These are phyloP conservation scores for Hypsizygus marmoreus DNA, from an alignment of 768 basidiomycete species.

Conservation along the genomic window DNA sequence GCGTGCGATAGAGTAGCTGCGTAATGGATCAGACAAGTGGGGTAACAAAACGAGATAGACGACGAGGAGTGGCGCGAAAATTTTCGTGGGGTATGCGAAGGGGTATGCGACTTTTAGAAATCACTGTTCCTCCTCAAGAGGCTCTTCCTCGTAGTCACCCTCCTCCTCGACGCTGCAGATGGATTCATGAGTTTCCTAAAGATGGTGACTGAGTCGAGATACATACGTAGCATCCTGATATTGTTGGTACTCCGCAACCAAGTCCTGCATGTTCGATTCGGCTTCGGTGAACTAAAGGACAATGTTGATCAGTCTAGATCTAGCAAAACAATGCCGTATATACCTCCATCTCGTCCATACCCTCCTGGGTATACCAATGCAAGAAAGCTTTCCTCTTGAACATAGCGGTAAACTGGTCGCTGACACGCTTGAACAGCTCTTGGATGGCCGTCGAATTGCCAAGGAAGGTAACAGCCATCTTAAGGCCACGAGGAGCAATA, in stretches of 20 bases:
- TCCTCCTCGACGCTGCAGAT: slow-evolving; percentile 76
- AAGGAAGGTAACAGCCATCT: slow-evolving; percentile 97
- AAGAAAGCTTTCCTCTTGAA: slow-evolving; percentile 98
- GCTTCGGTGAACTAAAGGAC: slow-evolving; percentile 85
- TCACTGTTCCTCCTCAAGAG: slow-evolving; percentile 59
- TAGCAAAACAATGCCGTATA: slow-evolving; percentile 14
- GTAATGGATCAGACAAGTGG: slow-evolving; percentile 13
- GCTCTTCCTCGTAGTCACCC: slow-evolving; percentile 87
- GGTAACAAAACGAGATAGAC: slow-evolving; percentile 18
- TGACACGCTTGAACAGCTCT: slow-evolving; percentile 98
- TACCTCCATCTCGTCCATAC: slow-evolving; percentile 98
- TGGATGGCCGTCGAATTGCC: slow-evolving; percentile 98
- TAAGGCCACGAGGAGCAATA: slow-evolving; percentile 91
- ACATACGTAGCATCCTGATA: slow-evolving; percentile 91
- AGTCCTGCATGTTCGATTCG: slow-evolving; percentile 98
- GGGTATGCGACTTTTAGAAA: slow-evolving; percentile 20
- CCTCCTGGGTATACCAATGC: slow-evolving; percentile 99
- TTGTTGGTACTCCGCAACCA: slow-evolving; percentile 97
- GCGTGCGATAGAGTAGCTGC: slow-evolving; percentile 38
- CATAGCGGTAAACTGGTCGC: slow-evolving; percentile 98
- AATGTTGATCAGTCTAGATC: slow-evolving; percentile 2
- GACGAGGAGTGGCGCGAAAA: slow-evolving; percentile 12
- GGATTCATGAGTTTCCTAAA: slow-evolving; percentile 14
- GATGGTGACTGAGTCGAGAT: not conserved
- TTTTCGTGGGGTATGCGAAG: slow-evolving; percentile 20